Evolutionary conservation across 139 green algal genomes (phyloP).

Genomic region (Tetradesmus obliquus): DNA sequence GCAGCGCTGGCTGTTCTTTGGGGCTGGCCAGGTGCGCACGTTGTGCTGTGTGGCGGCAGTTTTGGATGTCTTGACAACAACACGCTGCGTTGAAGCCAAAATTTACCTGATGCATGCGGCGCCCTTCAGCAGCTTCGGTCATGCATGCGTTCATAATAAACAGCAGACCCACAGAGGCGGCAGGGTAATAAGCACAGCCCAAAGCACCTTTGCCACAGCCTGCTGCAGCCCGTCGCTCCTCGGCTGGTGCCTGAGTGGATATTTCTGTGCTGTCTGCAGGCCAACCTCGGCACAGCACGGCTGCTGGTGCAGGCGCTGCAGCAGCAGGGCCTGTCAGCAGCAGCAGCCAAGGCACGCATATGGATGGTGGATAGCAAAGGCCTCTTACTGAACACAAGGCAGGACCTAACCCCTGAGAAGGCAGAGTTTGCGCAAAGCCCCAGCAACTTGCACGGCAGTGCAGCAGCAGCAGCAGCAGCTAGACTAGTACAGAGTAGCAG

Average conservation of each 20-base stretch:
- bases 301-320: slow-evolving; percentile 58
- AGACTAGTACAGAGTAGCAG: background rate
- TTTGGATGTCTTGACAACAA: no score
- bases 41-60: background rate
- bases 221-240: no score
- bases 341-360: slow-evolving; percentile 50
- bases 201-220: no score
- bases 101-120: no score
- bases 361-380: slow-evolving; percentile 56
- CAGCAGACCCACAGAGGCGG: no score
- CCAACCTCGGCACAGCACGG: slow-evolving; percentile 60
- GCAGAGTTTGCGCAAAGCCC: slow-evolving; percentile 53
- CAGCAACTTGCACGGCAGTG: background rate
- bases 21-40: slow-evolving; percentile 65
- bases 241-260: no score
- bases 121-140: no score
- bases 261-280: background rate
- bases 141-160: no score
- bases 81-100: no score
- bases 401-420: slow-evolving; percentile 51
- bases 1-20: slow-evolving; percentile 70
- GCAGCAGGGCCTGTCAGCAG: slow-evolving; percentile 39
- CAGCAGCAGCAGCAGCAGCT: background rate
- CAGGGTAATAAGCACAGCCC: background rate
- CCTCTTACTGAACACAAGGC: slow-evolving; percentile 37